Conservation (phyloP, 1,139 yeast species). For the Schizosaccharomyces versatilis region DNA sequence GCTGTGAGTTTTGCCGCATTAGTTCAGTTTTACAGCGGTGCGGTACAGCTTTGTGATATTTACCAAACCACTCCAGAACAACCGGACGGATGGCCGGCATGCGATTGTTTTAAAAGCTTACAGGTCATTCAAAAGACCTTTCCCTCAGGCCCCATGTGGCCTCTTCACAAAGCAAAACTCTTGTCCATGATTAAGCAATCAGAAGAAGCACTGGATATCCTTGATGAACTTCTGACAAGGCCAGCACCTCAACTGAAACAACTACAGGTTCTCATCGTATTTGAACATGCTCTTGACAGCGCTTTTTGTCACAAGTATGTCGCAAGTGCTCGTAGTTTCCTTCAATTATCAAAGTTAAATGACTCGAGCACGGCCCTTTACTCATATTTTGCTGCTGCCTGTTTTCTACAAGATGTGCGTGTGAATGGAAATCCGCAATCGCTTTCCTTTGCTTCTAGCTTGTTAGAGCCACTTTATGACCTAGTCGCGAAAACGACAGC, state of each 20-base stretch:
- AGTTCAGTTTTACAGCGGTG: not conserved
- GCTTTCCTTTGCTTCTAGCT: not conserved
- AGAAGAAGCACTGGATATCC: not conserved
- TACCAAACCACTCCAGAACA: not conserved
- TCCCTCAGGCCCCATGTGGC: slow-evolving; percentile 2
- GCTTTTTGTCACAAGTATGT: not conserved
- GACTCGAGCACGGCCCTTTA: not conserved
- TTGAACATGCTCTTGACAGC: not conserved
- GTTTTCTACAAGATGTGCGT: not conserved
- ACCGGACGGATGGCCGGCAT: slow-evolving; percentile 2
- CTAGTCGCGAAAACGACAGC: not conserved
- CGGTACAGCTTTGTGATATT: not conserved
- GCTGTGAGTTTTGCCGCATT: slow-evolving; percentile 1
- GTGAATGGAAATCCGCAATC: not conserved
- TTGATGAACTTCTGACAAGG: not conserved
- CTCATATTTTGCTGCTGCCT: slow-evolving; percentile 1
- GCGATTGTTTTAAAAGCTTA: not conserved
- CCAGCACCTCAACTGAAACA: not conserved
- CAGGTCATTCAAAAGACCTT: not conserved
- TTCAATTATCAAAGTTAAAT: not conserved
- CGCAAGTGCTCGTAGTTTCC: not conserved
- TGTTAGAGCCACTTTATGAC: not conserved
- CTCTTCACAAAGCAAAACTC: not conserved
- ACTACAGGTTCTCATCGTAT: not conserved
- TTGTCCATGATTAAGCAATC: not conserved